Percentiles rank a stretch among this genome's conserved stretches.
These are phyloP conservation scores for Heterobasidion occidentale DNA, from an alignment of 1,284 basidiomycete species.

Conservation along the genomic window DNA sequence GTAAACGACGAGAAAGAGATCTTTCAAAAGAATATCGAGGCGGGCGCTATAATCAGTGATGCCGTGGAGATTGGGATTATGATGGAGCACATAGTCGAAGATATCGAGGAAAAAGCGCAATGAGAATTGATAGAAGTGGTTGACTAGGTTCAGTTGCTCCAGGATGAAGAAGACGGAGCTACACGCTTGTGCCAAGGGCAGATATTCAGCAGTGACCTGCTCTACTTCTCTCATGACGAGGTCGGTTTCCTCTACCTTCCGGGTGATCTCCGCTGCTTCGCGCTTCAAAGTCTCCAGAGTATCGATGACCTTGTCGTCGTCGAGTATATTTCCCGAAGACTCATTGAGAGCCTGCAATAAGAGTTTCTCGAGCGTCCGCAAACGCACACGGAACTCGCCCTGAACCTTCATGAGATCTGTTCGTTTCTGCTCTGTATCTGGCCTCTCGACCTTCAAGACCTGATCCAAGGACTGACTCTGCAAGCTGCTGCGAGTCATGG, in stretches of 20 bases:
- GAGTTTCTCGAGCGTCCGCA: constrained; percentile 90
- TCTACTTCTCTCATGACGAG: constrained; percentile 95
- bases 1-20: constrained; percentile 89
- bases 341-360: constrained; percentile 96
- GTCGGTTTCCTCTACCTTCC: constrained; percentile 97
- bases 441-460: constrained; percentile 93
- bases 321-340: constrained; percentile 93
- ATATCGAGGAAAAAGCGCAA: constrained; percentile 97
- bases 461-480: constrained; percentile 98
- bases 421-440: constrained; percentile 94
- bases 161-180: constrained; percentile 97
- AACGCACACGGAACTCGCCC: constrained; percentile 92
- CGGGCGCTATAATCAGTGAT: constrained; percentile 72
- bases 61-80: constrained; percentile 83
- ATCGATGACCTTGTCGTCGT: constrained; percentile 98
- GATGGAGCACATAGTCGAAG: constrained; percentile 90
- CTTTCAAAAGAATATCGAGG: constrained; percentile 80
- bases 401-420: constrained; percentile 99
- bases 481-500: constrained; percentile 97
- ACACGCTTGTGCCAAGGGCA: constrained; percentile 93
- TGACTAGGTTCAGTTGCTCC: constrained; percentile 89
- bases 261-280: constrained; percentile 94
- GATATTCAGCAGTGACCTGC: constrained; percentile 90
- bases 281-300: constrained; percentile 95
- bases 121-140: constrained; percentile 99